Percentiles rank a stretch among this genome's conserved stretches.
phyloP scores from a whole-genome alignment of 1,284 basidiomycete species.

The Cryptococcus depauperatus region DNA sequence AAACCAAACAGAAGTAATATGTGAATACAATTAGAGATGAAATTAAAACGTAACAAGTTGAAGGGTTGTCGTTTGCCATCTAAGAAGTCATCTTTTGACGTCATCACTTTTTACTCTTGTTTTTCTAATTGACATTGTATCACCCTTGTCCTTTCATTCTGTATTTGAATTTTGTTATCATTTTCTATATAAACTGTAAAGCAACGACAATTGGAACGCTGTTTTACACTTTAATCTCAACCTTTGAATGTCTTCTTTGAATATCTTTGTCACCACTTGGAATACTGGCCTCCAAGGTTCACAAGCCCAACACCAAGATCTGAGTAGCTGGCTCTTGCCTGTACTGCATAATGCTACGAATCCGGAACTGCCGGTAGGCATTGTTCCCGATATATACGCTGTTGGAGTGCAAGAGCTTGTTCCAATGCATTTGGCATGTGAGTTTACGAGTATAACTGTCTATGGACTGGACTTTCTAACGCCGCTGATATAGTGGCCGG shows the following conservation, averaged over 20 bases:
- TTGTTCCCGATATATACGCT: constrained; percentile 69
- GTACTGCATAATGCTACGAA: constrained; percentile 32
- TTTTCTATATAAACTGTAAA: too few relatives aligned
- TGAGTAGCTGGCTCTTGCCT: constrained; percentile 43
- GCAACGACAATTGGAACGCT: too few relatives aligned
- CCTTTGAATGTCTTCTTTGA: constrained; percentile 30
- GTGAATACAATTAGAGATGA: background rate
- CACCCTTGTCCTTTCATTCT: too few relatives aligned
- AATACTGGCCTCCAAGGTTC: constrained; percentile 44
- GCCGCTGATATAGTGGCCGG: constrained; percentile 33
- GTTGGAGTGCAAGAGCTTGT: constrained; percentile 96
- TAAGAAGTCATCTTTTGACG: background rate
- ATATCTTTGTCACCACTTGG: constrained; percentile 45
- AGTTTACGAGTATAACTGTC: constrained; percentile 7
- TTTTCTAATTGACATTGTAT: too few relatives aligned
- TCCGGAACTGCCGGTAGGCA: constrained; percentile 15
- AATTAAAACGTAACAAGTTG: too few relatives aligned
- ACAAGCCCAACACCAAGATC: constrained; percentile 39
- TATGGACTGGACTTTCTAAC: background rate
- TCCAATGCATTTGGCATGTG: constrained; percentile 42
- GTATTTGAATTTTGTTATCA: too few relatives aligned
- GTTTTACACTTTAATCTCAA: background rate
- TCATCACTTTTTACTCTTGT: too few relatives aligned
- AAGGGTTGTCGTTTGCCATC: constrained; percentile 1
- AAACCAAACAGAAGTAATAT: background rate